phyloP scores from a whole-genome alignment of 169 alveolate genomes.

The Plasmodium inui region DNA sequence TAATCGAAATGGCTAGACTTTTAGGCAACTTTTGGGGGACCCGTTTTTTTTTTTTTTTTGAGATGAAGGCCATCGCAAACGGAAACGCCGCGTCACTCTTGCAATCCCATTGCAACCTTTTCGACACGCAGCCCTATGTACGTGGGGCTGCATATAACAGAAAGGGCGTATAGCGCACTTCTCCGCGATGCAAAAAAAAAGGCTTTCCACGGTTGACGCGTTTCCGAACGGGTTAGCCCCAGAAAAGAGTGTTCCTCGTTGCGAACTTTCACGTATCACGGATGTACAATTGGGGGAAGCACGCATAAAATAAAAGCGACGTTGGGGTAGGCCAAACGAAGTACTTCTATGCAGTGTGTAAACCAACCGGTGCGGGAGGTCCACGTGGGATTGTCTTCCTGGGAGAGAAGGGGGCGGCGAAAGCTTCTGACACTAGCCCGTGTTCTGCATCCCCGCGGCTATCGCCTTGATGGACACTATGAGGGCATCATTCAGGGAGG shows the following conservation, averaged over 20 bases:
- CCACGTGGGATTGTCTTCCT: not conserved
- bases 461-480: conserved; percentile 75
- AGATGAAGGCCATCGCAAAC: not conserved
- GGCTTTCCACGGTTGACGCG: not conserved
- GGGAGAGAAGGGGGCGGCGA: not conserved
- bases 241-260: not conserved
- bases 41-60: not conserved
- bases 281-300: not conserved
- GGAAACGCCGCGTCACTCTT: not conserved
- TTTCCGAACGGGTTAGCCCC: not conserved
- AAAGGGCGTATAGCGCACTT: not conserved
- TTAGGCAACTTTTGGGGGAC: not conserved
- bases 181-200: not conserved
- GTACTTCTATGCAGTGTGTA: not conserved
- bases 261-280: not conserved
- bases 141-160: not conserved
- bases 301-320: not conserved
- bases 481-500: conserved; percentile 75
- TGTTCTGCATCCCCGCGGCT: conserved; percentile 79
- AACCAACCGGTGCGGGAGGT: not conserved
- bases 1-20: not conserved
- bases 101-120: not conserved
- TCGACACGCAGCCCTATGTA: not conserved
- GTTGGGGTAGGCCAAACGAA: not conserved
- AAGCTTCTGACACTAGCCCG: conserved; percentile 35